Percentiles rank a stretch among this genome's conserved stretches.
These are phyloP conservation scores for Lasiodiplodia sp. DNA, from an alignment of 2,329 filamentous ascomycete species.

Conservation along the genomic window DNA sequence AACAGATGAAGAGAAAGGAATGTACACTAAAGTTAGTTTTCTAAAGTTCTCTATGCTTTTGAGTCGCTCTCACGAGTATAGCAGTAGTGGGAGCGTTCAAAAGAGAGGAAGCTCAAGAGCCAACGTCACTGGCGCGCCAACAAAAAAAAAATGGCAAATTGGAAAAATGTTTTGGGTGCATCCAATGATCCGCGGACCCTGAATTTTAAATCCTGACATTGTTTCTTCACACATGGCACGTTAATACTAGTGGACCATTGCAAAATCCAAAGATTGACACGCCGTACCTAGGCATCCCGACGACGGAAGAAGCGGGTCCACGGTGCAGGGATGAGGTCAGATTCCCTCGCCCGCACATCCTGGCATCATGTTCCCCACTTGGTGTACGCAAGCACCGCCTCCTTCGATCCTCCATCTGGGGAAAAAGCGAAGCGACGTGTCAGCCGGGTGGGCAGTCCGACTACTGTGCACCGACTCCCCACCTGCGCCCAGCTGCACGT, in stretches of 20 bases:
- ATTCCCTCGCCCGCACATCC: constrained; percentile 4
- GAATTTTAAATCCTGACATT: background rate
- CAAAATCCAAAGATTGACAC: background rate
- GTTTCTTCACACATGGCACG: background rate
- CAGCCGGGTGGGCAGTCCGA: background rate
- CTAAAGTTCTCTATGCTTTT: background rate
- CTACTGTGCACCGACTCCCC: too few relatives aligned
- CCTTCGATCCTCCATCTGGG: constrained; percentile 1
- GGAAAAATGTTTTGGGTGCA: background rate
- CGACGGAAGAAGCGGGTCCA: constrained; percentile 10
- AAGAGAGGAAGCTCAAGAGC: too few relatives aligned
- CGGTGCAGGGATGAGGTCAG: constrained; percentile 17
- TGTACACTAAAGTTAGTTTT: background rate
- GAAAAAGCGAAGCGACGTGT: constrained; percentile 13
- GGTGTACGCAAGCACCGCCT: constrained; percentile 19
- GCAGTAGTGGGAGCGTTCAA: background rate
- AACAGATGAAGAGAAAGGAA: background rate
- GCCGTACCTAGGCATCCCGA: background rate
- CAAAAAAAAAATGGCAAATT: background rate
- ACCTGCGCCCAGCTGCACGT: too few relatives aligned
- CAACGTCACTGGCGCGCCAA: background rate
- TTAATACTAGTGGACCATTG: background rate
- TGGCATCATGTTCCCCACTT: constrained; percentile 6
- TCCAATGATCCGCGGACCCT: background rate
- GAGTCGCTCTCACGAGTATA: background rate